Conservation (phyloP, 345 rosid genomes). For the Lepidium africanum region DNA sequence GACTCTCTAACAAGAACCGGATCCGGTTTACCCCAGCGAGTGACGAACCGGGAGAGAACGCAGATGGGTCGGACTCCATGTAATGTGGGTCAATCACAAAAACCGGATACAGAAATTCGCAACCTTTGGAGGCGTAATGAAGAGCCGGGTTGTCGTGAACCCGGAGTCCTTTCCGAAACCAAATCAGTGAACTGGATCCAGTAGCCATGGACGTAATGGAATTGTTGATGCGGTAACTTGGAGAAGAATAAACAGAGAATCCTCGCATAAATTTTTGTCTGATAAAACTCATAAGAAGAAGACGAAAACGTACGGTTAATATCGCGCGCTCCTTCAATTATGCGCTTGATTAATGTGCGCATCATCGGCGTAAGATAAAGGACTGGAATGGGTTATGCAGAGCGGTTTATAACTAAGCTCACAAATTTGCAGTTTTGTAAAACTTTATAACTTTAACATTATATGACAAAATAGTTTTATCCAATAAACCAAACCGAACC, state of each 20-base stretch:
- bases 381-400: background rate
- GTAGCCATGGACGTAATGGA: conserved; percentile 34
- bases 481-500: too few relatives aligned
- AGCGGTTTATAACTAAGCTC: background rate
- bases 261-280: background rate
- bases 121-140: conserved; percentile 45
- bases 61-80: conserved; percentile 64
- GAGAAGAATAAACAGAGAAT: background rate
- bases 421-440: too few relatives aligned
- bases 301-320: background rate
- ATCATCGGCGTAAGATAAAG: conserved; percentile 4
- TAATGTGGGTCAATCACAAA: conserved; percentile 85
- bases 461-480: too few relatives aligned
- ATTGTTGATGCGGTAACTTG: conserved; percentile 4
- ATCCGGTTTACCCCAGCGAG: conserved; percentile 74
- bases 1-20: conserved; percentile 73
- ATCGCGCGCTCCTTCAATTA: background rate
- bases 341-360: conserved; percentile 1
- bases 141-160: conserved; percentile 95
- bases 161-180: conserved; percentile 94
- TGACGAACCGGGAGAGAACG: conserved; percentile 65
- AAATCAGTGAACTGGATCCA: conserved; percentile 57
- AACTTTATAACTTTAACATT: too few relatives aligned
- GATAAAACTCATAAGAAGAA: background rate
- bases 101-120: conserved; percentile 55